Evolutionary conservation across 176 grass and related monocot genomes (phyloP).

Genomic region (Aegilops bicornis): DNA sequence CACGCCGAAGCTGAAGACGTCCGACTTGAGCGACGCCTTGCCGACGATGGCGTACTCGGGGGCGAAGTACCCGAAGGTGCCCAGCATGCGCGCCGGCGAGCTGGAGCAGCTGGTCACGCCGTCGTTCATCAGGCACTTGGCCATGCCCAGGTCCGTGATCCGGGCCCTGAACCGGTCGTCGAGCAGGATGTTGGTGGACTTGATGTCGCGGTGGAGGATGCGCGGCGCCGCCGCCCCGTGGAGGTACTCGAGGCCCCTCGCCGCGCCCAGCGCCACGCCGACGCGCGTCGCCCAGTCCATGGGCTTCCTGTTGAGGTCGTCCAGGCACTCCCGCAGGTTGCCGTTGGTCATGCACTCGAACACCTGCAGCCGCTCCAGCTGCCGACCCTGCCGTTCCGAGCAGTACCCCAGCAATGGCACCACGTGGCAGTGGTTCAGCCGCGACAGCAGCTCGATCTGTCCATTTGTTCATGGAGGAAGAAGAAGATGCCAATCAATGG

Average conservation of each 20-base stretch:
- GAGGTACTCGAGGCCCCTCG: conserved; percentile 89
- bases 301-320: conserved; percentile 65
- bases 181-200: conserved; percentile 95
- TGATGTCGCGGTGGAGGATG: conserved; percentile 96
- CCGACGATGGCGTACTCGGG: conserved; percentile 94
- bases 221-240: conserved; percentile 85
- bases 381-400: conserved; percentile 70
- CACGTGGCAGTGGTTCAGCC: conserved; percentile 93
- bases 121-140: conserved; percentile 80
- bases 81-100: conserved; percentile 83
- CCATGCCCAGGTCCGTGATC: conserved; percentile 98
- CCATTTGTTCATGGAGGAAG: not conserved
- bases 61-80: conserved; percentile 95
- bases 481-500: too few relatives aligned
- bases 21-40: conserved; percentile 89
- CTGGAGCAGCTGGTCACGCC: conserved; percentile 77
- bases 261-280: conserved; percentile 61
- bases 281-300: conserved; percentile 89
- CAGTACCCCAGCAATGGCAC: conserved; percentile 92
- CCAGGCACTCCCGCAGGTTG: conserved; percentile 84
- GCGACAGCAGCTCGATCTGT: conserved; percentile 92
- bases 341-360: conserved; percentile 89
- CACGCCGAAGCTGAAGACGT: conserved; percentile 96
- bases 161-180: conserved; percentile 66
- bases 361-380: conserved; percentile 76